These are phyloP conservation scores for Tylopilus subfusipes DNA, from an alignment of 768 basidiomycete species.

Conservation along the genomic window DNA sequence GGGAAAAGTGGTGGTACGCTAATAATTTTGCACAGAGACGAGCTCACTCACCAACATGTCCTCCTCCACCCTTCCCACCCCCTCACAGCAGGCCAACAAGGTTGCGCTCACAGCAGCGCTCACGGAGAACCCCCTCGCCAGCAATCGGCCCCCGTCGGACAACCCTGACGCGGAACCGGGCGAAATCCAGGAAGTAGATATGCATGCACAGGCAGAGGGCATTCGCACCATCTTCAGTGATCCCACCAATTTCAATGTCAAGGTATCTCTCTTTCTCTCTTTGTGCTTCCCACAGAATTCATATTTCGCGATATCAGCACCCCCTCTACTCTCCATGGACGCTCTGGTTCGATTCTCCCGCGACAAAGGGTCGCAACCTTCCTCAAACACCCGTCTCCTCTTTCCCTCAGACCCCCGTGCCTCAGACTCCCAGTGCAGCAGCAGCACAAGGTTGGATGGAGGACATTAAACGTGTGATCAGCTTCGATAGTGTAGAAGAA, in stretches of 20 bases:
- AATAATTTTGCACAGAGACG: not conserved
- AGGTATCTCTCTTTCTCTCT: slow-evolving; percentile 47
- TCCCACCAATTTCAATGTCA: slow-evolving; percentile 92
- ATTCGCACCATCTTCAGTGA: slow-evolving; percentile 94
- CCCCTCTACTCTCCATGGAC: slow-evolving; percentile 95
- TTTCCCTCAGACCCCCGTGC: slow-evolving; percentile 70
- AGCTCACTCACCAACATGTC: slow-evolving; percentile 14
- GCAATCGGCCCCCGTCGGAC: slow-evolving; percentile 13
- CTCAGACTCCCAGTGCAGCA: slow-evolving; percentile 66
- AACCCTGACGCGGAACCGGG: slow-evolving; percentile 62
- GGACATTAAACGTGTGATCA: slow-evolving; percentile 94
- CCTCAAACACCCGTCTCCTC: slow-evolving; percentile 80
- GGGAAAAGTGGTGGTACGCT: not conserved
- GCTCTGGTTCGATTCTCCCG: slow-evolving; percentile 96
- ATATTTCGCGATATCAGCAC: slow-evolving; percentile 51
- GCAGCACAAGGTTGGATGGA: slow-evolving; percentile 97
- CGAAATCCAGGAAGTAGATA: slow-evolving; percentile 84
- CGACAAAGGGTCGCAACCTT: slow-evolving; percentile 84
- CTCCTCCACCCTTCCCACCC: slow-evolving; percentile 45
- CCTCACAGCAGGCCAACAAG: slow-evolving; percentile 75
- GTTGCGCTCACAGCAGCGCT: slow-evolving; percentile 75
- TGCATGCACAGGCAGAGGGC: slow-evolving; percentile 76
- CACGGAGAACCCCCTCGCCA: slow-evolving; percentile 45
- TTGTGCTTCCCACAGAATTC: not conserved
- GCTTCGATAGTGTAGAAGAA: slow-evolving; percentile 95